Evolutionary conservation across 2,329 filamentous ascomycete genomes (phyloP), one percentile per base, ranked within the genome.

Genomic region (Fonsecaea pedrosoi): DNA sequence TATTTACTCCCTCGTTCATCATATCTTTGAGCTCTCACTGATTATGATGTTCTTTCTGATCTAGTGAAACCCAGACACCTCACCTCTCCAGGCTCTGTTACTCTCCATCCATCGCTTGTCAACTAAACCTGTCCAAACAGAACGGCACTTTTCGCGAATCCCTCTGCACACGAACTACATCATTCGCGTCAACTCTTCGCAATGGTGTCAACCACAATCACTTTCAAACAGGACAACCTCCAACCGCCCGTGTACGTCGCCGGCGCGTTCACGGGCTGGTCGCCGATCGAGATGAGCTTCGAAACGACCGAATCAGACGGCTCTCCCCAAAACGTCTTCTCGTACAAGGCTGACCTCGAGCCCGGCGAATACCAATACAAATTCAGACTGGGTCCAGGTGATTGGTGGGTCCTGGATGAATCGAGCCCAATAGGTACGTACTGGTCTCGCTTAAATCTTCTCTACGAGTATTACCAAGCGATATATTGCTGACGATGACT

Each of bases 391-490:
- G 90, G 89, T 9, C 76, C 82, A 21, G 86, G 86, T 56, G 85
- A 91, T 70, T 91, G 88, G 86, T 92, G 90, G 90, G 81, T 88
- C 30, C 77, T 91, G 54, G 86, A 92, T 71, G 87, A 91, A 65
- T 81, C 80, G 54, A 82, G 83, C 62, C 84, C 86, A 13, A 87
- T 82, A 62, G 83, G 89, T 90, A 25, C 25, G 25, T 2, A 25
- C 25, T 25, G 25, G 25, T 25, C 81, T 70, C 82, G 68, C 21
- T 32, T 50, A 30, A 4, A 34, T 64, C 13, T 35, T 4, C 21
- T 9, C 15, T 1, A 53, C 25, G 25, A 25, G 25, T 25, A 25
- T 25, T 25, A 25, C 2, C 2, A 25, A 25, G 25, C 25, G 25
- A 25, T 21, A 6, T 32, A 15, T 32, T 18, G 12, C 12, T 48